Base-by-base conservation (phyloP, 1,284 basidiomycete species). In the Earliella scabrosa region DNA sequence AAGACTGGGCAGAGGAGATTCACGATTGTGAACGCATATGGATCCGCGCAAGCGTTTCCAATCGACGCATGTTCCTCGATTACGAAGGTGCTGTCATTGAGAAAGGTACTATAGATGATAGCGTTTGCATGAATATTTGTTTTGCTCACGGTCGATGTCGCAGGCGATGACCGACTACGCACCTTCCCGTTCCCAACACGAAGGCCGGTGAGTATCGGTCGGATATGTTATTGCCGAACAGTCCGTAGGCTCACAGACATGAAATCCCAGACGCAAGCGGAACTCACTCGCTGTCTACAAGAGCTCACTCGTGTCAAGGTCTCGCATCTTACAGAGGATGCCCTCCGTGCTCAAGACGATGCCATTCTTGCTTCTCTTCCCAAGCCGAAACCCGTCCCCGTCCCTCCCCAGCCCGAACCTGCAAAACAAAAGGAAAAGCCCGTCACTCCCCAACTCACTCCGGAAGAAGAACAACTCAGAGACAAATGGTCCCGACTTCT, bases 181-280 rank as follows among this genome's bases (percentile, higher is more conserved):
- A 91, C 87, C 0, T 97, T 97, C 72, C 94, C 95, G 0, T 98
- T 98, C 73, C 94, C 94, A 5, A 98, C 95, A 2, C 86, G 94
- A 27, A 82, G 95, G 63, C 95, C 95, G 9, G 93, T 95, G 69
- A 61, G 90, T 79, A 35, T 13, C n/a, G n/a, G n/a, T n/a, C n/a
- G n/a, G n/a, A n/a, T n/a, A n/a, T n/a, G n/a, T n/a, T n/a, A n/a
- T n/a, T n/a, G n/a, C n/a, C n/a, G n/a, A n/a, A n/a, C n/a, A n/a
- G n/a, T n/a, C n/a, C n/a, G n/a, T n/a, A n/a, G n/a, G n/a, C n/a
- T n/a, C n/a, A n/a, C n/a, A n/a, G n/a, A n/a, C n/a, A n/a, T n/a
- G n/a, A n/a, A n/a, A n/a, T n/a, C n/a, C n/a, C 63, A 97, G 87
- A 98, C 97, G 0, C 90, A 96, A 77, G 86, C 93, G 21, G 97